These are phyloP conservation scores for Penicillium paradoxum DNA, from an alignment of 495 filamentous ascomycete genomes.

Conservation along the genomic window DNA sequence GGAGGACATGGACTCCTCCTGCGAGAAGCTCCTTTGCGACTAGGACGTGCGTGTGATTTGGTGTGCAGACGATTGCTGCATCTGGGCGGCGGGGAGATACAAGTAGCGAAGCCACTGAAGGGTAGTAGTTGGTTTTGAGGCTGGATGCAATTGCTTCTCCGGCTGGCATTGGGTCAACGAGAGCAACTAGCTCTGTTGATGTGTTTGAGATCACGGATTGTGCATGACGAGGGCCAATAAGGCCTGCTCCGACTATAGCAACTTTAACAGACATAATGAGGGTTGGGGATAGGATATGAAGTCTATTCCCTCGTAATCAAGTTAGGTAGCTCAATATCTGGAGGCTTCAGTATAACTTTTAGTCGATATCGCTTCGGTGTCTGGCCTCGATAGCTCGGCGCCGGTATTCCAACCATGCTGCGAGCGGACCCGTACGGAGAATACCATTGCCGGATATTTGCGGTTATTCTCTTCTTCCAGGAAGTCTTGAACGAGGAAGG, in stretches of 20 bases:
- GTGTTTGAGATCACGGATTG: slow-evolving; percentile 45
- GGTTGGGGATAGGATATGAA: background rate
- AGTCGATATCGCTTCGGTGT: background rate
- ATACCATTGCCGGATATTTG: background rate
- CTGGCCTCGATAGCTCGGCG: background rate
- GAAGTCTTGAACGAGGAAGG: background rate
- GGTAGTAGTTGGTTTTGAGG: slow-evolving; percentile 30
- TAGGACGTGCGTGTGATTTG: slow-evolving; percentile 53
- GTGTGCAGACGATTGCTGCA: slow-evolving; percentile 56
- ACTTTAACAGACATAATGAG: slow-evolving; percentile 33
- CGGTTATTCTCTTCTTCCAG: background rate
- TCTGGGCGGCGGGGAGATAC: slow-evolving; percentile 35
- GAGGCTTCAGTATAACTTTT: background rate
- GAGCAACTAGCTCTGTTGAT: slow-evolving; percentile 40
- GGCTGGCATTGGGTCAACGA: slow-evolving; percentile 47
- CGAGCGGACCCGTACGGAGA: background rate
- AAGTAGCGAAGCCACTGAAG: slow-evolving; percentile 40
- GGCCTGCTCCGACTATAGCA: slow-evolving; percentile 52
- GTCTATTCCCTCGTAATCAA: too few relatives aligned
- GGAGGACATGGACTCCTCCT: slow-evolving; percentile 48
- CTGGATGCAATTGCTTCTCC: slow-evolving; percentile 23
- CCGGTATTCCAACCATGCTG: background rate
- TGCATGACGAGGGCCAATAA: slow-evolving; percentile 55
- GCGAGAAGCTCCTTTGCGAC: slow-evolving; percentile 46
- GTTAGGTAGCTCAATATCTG: too few relatives aligned